Evolutionary conservation across 2,329 filamentous ascomycete species (phyloP).

Genomic region (Drechslerella coelobrocha): DNA sequence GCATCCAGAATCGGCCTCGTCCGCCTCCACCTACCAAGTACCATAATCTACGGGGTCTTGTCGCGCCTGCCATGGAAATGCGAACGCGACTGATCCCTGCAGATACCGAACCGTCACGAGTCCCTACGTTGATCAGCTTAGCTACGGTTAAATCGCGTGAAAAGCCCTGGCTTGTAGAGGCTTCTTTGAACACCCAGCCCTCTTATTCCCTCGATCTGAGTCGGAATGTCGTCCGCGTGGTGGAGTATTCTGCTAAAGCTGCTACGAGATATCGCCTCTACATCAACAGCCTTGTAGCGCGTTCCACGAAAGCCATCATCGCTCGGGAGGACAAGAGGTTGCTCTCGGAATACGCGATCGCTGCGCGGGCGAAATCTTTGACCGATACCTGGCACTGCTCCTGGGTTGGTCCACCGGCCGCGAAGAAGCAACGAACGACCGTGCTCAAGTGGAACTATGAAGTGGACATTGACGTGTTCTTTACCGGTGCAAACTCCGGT

Average conservation of each 20-base stretch:
- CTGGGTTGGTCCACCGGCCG: background rate
- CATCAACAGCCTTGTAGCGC: conserved; percentile 19
- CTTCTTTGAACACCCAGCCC: conserved; percentile 9
- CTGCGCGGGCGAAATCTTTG: conserved; percentile 12
- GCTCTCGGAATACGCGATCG: conserved; percentile 26
- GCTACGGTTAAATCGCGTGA: conserved; percentile 22
- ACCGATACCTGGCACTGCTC: conserved; percentile 18
- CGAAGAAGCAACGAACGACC: conserved; percentile 21
- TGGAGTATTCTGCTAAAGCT: conserved; percentile 30
- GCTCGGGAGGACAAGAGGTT: conserved; percentile 22
- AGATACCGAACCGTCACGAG: conserved; percentile 2
- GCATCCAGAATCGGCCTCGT: conserved; percentile 1
- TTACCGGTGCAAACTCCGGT: conserved; percentile 5
- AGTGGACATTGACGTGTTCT: conserved; percentile 33
- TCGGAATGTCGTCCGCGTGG: conserved; percentile 15
- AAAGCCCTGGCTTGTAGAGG: background rate
- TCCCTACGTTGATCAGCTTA: conserved; percentile 5
- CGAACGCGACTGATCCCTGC: conserved; percentile 12
- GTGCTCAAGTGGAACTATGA: conserved; percentile 26
- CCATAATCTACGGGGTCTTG: conserved; percentile 5
- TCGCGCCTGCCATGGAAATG: conserved; percentile 16
- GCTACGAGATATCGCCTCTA: conserved; percentile 19
- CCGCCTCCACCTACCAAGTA: conserved; percentile 14
- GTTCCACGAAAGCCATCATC: conserved; percentile 15
- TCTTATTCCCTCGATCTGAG: conserved; percentile 15